These are phyloP conservation scores for Talaromyces albobiverticillius DNA, from an alignment of 2,329 filamentous ascomycete genomes.

Conservation along the genomic window DNA sequence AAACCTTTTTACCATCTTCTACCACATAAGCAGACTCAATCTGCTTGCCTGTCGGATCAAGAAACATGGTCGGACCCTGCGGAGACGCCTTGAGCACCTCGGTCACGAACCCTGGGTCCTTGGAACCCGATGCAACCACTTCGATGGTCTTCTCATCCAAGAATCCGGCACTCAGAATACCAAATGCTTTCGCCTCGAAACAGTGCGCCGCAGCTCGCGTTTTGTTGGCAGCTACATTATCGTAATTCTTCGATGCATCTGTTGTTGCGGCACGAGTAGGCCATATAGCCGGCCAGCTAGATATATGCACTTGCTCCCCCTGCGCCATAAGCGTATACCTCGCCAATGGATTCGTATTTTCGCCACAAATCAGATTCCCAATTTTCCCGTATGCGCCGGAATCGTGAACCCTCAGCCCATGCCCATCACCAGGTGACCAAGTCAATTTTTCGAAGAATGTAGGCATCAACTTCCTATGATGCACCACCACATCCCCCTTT, in stretches of 20 bases:
- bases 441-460: constrained; percentile 59
- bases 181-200: constrained; percentile 59
- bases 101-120: constrained; percentile 25
- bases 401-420: constrained; percentile 48
- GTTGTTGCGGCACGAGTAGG: constrained; percentile 39
- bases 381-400: constrained; percentile 45
- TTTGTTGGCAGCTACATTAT: constrained; percentile 55
- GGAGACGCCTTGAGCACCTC: constrained; percentile 37
- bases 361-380: constrained; percentile 54
- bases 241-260: constrained; percentile 42
- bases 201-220: constrained; percentile 54
- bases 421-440: constrained; percentile 53
- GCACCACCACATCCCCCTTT: constrained; percentile 46
- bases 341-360: constrained; percentile 58
- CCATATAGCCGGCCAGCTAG: constrained; percentile 56
- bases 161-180: constrained; percentile 48
- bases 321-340: constrained; percentile 54
- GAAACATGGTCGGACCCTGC: constrained; percentile 49
- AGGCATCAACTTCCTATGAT: constrained; percentile 55
- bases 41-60: constrained; percentile 50
- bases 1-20: constrained; percentile 24
- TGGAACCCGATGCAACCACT: constrained; percentile 27
- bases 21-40: constrained; percentile 34
- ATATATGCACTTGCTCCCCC: constrained; percentile 56
- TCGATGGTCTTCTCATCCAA: constrained; percentile 43